Base-by-base conservation (phyloP, 352 stramenopile species). In the Blastocystis sp. region DNA sequence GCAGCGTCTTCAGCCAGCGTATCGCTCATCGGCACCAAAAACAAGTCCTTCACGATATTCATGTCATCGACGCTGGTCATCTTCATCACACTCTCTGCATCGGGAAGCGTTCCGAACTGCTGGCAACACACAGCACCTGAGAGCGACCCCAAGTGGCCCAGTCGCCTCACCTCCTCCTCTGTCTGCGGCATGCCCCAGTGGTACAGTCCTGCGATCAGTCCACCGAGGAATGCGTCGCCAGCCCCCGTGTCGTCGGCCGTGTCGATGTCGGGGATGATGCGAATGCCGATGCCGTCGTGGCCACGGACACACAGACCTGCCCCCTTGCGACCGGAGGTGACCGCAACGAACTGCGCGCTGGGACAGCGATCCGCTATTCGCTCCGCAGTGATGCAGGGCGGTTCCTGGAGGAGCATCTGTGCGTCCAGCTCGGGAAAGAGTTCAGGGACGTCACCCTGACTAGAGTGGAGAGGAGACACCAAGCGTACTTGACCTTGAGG, bases 161-260 rank as follows among this genome's bases (percentile, higher is more conserved):
- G 75, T 59, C 26, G 39, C 43, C 59, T 50, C 45, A 90, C 43
- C 20, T 54, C 81, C 26, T 70, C 81, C 5, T 68, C 63, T n/a
- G 18, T 70, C 13, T 81, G 37, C n/a, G 81, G 81, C 55, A 82
- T 87, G 3, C 81, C 81, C 73, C 73, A 85, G 30, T 85, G 73
- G 26, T 85, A 81, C 30, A 90, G 45, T 62, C 78, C 73, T n/a
- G 89, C 89, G 55, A 91, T 87, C 3, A 91, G 39, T 34, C 78
- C 89, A 26, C 89, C 89, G 26, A 91, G 66, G 62, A 90, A 90
- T 11, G 89, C 89, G 54, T 91, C 89, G 7, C 89, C 89, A 13
- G 89, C 89, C 11, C 89, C 89, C 6, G 89, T 91, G 18, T 85
- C 79, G 63, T 91, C 89, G 2, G 88, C 69, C 5, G 59, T 73